A percentile compares a stretch with the other conserved stretches of the same genome.
Evolutionary conservation across 768 basidiomycete genomes (phyloP).

Genomic region (Termitomyces heimii): DNA sequence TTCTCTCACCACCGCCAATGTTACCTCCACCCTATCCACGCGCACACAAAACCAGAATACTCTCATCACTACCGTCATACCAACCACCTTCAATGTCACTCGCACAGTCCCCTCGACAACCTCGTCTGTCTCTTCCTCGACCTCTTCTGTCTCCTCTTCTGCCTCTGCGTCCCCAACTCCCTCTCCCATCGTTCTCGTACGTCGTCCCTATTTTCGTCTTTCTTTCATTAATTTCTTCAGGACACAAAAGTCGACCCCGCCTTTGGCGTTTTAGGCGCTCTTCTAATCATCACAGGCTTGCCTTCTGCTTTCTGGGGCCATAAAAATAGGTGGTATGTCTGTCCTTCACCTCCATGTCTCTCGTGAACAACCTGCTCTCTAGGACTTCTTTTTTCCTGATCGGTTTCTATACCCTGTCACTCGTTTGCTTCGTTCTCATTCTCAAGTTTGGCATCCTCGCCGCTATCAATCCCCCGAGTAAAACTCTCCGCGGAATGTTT

Average conservation of each 20-base stretch:
- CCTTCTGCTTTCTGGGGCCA: slow-evolving; percentile 90
- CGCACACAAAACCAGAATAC: slow-evolving; percentile 43
- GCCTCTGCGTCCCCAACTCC: slow-evolving; percentile 40
- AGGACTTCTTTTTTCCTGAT: slow-evolving; percentile 94
- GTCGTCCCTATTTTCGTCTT: slow-evolving; percentile 6
- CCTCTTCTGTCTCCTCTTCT: slow-evolving; percentile 31
- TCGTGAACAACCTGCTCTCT: slow-evolving; percentile 11
- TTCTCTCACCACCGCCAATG: slow-evolving; percentile 47
- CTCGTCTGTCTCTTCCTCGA: slow-evolving; percentile 29
- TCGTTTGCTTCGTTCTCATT: slow-evolving; percentile 84
- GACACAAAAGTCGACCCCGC: slow-evolving; percentile 78
- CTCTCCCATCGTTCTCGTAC: slow-evolving; percentile 35
- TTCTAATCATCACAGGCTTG: slow-evolving; percentile 86
- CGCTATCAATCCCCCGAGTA: slow-evolving; percentile 75
- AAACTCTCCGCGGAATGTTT: slow-evolving; percentile 83
- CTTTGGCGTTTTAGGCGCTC: slow-evolving; percentile 82
- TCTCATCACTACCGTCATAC: slow-evolving; percentile 47
- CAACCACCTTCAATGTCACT: slow-evolving; percentile 61
- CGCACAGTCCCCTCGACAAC: slow-evolving; percentile 43
- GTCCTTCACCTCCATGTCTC: slow-evolving; percentile 9
- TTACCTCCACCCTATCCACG: slow-evolving; percentile 40
- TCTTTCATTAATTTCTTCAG: slow-evolving; percentile 24
- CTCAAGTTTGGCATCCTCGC: slow-evolving; percentile 82
- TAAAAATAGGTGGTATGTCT: slow-evolving; percentile 85
- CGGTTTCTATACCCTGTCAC: slow-evolving; percentile 83